A percentile compares a stretch with the other conserved stretches of the same genome.
phyloP scores from a whole-genome alignment of 371 early-diverging fungal genomes.

The Blakeslea trispora region DNA sequence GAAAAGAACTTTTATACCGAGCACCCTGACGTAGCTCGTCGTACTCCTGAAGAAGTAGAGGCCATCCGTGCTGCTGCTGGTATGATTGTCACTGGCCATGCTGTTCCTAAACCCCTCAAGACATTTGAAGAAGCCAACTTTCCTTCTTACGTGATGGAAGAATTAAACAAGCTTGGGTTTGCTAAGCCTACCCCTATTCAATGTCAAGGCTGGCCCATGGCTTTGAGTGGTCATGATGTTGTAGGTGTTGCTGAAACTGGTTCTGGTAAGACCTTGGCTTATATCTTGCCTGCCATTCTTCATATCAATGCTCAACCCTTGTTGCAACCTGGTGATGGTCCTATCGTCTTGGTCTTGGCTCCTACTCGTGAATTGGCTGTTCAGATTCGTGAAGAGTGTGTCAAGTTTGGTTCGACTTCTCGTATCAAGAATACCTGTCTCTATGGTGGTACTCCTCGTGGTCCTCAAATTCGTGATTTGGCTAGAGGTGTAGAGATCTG shows the following conservation, averaged over 20 bases:
- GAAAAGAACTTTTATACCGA: conserved; percentile 96
- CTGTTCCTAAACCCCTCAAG: conserved; percentile 80
- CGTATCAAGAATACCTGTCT: conserved; percentile 93
- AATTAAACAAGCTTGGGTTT: conserved; percentile 86
- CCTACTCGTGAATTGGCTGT: conserved; percentile 95
- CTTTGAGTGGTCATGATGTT: conserved; percentile 96
- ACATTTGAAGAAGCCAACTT: conserved; percentile 85
- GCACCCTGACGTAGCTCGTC: conserved; percentile 60
- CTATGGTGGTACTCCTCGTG: conserved; percentile 96
- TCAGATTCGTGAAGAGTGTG: conserved; percentile 94
- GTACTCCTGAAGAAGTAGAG: conserved; percentile 60
- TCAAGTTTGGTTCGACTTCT: conserved; percentile 86
- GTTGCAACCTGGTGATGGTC: conserved; percentile 95
- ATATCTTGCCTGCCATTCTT: conserved; percentile 96
- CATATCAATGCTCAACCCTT: conserved; percentile 98
- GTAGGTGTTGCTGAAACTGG: conserved; percentile 99
- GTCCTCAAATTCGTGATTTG: conserved; percentile 94
- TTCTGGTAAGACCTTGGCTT: conserved; percentile 98
- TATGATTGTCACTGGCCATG: conserved; percentile 73
- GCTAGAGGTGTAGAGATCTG: conserved; percentile 93
- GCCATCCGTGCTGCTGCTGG: conserved; percentile 67
- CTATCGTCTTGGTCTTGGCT: conserved; percentile 92
- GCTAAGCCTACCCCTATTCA: conserved; percentile 96
- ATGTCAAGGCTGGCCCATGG: conserved; percentile 99
- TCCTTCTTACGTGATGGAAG: conserved; percentile 84